phyloP scores from a whole-genome alignment of 2,329 filamentous ascomycete genomes.

The Cercospora zeina region DNA sequence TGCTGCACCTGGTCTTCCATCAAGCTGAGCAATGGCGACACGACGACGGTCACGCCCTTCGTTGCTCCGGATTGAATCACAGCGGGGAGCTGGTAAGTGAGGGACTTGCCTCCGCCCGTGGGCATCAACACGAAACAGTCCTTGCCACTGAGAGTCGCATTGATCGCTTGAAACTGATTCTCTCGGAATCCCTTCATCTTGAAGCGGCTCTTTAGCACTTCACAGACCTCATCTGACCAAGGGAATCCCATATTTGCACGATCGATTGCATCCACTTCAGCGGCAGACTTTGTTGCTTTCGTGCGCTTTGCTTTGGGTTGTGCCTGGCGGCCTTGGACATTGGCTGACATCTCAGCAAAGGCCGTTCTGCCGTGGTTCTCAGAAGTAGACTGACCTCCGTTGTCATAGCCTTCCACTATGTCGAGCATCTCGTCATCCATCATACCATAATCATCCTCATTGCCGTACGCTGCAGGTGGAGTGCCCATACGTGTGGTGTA shows the following conservation, averaged over 20 bases:
- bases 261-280: conserved; percentile 31
- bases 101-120: conserved; percentile 91
- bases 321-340: conserved; percentile 24
- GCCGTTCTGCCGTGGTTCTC: conserved; percentile 26
- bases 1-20: conserved; percentile 97
- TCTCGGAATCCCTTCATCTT: conserved; percentile 81
- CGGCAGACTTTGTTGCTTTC: conserved; percentile 23
- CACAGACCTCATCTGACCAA: conserved; percentile 85
- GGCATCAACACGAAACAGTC: conserved; percentile 98
- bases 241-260: conserved; percentile 48
- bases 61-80: conserved; percentile 80
- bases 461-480: conserved; percentile 34
- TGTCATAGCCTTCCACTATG: conserved; percentile 47
- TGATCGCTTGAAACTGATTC: conserved; percentile 94
- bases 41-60: conserved; percentile 81
- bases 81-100: conserved; percentile 94
- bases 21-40: conserved; percentile 90
- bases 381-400: conserved; percentile 34
- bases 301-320: conserved; percentile 34
- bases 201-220: conserved; percentile 78
- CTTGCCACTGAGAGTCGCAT: conserved; percentile 81
- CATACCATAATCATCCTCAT: conserved; percentile 40
- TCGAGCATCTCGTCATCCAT: conserved; percentile 46
- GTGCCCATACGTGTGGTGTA: conserved; percentile 44
- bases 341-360: conserved; percentile 40